These are phyloP conservation scores for Cucumis hystrix DNA, from an alignment of 306 rosid genomes.

Conservation along the genomic window DNA sequence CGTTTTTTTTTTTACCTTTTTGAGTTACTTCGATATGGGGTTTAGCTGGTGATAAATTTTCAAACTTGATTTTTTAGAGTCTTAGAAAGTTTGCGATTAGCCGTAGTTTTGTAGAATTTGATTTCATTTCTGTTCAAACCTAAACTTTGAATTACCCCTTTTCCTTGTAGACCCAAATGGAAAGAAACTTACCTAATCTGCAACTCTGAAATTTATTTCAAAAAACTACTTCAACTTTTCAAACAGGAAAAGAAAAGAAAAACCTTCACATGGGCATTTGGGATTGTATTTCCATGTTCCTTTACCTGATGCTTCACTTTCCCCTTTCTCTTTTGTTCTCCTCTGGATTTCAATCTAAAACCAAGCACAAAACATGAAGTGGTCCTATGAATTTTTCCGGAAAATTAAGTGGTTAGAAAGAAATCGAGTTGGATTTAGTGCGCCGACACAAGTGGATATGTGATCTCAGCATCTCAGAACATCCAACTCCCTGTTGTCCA, in stretches of 20 bases:
- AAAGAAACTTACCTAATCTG: not conserved
- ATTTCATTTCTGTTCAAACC: not conserved
- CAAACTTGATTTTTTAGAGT: not conserved
- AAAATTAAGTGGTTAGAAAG: not conserved
- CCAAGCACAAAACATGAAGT: not conserved
- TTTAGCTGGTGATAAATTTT: not conserved
- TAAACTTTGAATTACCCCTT: not conserved
- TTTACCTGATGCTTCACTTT: not conserved
- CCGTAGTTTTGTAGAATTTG: not conserved
- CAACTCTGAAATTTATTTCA: not conserved
- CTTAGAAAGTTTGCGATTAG: not conserved
- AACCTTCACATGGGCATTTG: not conserved
- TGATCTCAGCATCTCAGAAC: slow-evolving; percentile 9
- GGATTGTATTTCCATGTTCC: not conserved
- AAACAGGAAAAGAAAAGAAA: not conserved
- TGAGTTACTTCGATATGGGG: not conserved
- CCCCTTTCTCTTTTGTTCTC: not conserved
- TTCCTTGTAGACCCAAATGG: not conserved
- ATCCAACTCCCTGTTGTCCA: slow-evolving; percentile 4
- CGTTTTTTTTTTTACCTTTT: not conserved
- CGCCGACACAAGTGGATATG: slow-evolving; percentile 22
- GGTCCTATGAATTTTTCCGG: not conserved
- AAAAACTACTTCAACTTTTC: not conserved
- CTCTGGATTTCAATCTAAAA: not conserved
- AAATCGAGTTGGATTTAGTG: not conserved